Percentiles rank a stretch among this genome's conserved stretches.
phyloP scores from a whole-genome alignment of 2,329 filamentous ascomycete genomes.

The Bretziella fagacearum region DNA sequence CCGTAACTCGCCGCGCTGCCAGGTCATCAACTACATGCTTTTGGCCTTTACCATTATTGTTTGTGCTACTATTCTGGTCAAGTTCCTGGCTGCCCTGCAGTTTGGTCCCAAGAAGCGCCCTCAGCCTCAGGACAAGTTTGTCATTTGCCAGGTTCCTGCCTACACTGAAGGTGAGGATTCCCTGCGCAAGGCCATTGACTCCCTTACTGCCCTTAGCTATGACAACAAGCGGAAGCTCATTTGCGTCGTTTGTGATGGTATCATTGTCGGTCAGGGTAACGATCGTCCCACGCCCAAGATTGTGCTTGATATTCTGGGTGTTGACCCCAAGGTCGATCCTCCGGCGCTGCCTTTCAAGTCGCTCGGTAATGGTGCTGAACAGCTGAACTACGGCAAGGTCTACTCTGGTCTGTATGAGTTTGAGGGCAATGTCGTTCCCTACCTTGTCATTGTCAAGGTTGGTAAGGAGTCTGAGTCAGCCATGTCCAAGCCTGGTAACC shows the following conservation, averaged over 20 bases:
- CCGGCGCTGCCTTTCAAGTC: constrained; percentile 89
- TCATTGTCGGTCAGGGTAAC: constrained; percentile 91
- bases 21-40: constrained; percentile 81
- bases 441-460: constrained; percentile 88
- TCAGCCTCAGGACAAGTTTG: constrained; percentile 89
- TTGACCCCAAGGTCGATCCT: constrained; percentile 91
- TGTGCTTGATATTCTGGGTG: constrained; percentile 88
- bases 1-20: constrained; percentile 55
- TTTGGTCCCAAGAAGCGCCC: constrained; percentile 84
- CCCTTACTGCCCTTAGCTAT: constrained; percentile 82
- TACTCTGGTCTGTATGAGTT: constrained; percentile 96
- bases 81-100: constrained; percentile 85
- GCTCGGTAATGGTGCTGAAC: constrained; percentile 71
- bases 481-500: constrained; percentile 88
- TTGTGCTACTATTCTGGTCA: constrained; percentile 61
- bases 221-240: constrained; percentile 98
- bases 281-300: constrained; percentile 96
- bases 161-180: constrained; percentile 98
- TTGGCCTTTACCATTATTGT: constrained; percentile 75
- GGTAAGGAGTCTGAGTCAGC: constrained; percentile 89
- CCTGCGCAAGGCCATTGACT: constrained; percentile 80
- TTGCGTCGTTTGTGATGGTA: constrained; percentile 89
- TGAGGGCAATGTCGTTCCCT: constrained; percentile 94
- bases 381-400: constrained; percentile 96
- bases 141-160: constrained; percentile 93